phyloP scores from a whole-genome alignment of 805 yeast genomes.

The Wickerhamiella kazuoi region DNA sequence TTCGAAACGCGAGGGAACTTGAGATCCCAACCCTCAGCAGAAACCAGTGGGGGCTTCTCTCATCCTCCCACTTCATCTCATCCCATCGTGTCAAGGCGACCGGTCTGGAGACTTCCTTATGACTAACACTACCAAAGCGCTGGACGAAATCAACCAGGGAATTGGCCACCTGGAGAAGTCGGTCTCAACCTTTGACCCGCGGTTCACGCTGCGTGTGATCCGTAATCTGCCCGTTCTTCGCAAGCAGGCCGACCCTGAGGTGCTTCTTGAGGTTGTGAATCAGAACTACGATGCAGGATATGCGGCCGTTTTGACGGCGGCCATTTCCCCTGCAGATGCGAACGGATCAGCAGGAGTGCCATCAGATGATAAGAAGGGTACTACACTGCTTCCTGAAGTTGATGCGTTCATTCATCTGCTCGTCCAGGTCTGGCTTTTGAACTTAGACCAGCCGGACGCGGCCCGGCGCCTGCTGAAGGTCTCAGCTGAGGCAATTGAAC shows the following conservation, averaged over 20 bases:
- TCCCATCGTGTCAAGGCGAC: no score
- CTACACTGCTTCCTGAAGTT: constrained; percentile 47
- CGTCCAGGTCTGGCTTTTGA: constrained; percentile 60
- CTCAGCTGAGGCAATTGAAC: constrained; percentile 17
- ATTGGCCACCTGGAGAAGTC: constrained; percentile 41
- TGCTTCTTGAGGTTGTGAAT: background rate
- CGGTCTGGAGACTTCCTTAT: background rate
- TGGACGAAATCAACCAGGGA: constrained; percentile 20
- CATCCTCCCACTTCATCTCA: no score
- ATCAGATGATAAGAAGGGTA: background rate
- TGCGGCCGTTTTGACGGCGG: constrained; percentile 4
- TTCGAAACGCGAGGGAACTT: no score
- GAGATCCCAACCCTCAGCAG: background rate
- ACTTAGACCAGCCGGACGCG: constrained; percentile 30
- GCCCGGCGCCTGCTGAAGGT: constrained; percentile 31
- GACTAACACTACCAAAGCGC: constrained; percentile 3
- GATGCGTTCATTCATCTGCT: constrained; percentile 65
- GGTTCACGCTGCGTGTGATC: constrained; percentile 70
- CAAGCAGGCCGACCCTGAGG: background rate
- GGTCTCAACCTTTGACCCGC: constrained; percentile 59
- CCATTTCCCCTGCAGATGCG: constrained; percentile 15
- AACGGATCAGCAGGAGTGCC: background rate
- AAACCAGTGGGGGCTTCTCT: background rate
- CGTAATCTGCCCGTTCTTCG: constrained; percentile 41
- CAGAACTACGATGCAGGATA: background rate